Conservation (phyloP, 345 rosid genomes). For the Ceriops decandra region DNA sequence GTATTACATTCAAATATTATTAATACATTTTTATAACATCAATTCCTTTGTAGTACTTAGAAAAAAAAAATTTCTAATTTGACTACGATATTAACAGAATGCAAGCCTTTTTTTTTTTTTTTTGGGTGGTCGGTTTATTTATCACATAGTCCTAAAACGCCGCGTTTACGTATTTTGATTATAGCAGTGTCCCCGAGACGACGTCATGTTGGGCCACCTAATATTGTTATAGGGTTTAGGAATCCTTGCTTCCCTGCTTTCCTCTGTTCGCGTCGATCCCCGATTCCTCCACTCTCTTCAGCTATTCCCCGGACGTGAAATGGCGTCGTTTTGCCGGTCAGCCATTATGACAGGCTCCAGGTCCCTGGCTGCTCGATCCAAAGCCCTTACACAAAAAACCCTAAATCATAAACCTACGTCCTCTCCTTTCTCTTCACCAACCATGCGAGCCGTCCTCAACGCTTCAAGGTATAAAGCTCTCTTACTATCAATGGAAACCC, state of each 20-base stretch:
- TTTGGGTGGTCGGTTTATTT: too few species aligned
- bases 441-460: constrained; percentile 20
- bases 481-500: background rate
- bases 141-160: background rate
- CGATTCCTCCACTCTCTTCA: background rate
- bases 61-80: background rate
- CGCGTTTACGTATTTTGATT: too few species aligned
- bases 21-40: background rate
- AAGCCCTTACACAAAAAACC: constrained; percentile 24
- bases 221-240: constrained; percentile 29
- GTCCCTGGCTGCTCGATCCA: constrained; percentile 35
- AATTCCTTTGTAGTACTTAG: background rate
- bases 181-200: background rate
- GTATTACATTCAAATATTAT: background rate
- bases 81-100: too few species aligned
- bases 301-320: constrained; percentile 13
- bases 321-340: constrained; percentile 45
- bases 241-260: background rate
- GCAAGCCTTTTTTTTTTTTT: too few species aligned
- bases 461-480: constrained; percentile 45
- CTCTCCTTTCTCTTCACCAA: constrained; percentile 28
- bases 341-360: constrained; percentile 35
- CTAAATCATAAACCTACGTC: constrained; percentile 17
- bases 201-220: background rate
- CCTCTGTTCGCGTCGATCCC: too few species aligned